Conservation (phyloP, 2,329 filamentous ascomycete genomes). For the Pezicula rhizophila region DNA sequence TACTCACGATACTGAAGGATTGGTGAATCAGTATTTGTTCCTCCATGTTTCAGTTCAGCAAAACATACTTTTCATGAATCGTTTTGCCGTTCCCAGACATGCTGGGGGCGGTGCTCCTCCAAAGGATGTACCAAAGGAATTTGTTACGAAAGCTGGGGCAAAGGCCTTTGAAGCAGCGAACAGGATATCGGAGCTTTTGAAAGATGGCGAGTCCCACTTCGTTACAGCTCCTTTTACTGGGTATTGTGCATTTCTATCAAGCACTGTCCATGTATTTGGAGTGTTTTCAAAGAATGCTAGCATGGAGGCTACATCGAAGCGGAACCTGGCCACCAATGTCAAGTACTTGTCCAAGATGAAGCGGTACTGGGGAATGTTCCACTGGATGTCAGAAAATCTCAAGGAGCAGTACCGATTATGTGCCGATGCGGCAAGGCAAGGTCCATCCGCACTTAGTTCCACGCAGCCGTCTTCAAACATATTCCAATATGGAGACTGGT, state of each 20-base stretch:
- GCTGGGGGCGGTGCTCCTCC: constrained; percentile 53
- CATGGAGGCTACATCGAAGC: constrained; percentile 72
- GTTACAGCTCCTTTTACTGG: constrained; percentile 89
- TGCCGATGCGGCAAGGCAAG: constrained; percentile 71
- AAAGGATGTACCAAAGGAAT: constrained; percentile 62
- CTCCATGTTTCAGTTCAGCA: constrained; percentile 87
- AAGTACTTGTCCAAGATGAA: constrained; percentile 93
- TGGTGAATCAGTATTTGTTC: constrained; percentile 88
- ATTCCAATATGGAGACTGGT: constrained; percentile 97
- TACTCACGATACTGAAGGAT: constrained; percentile 74
- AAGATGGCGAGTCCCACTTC: constrained; percentile 72
- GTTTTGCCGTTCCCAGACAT: constrained; percentile 65
- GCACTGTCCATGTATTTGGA: constrained; percentile 88
- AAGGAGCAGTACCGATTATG: constrained; percentile 83
- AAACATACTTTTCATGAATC: constrained; percentile 82
- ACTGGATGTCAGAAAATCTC: constrained; percentile 90
- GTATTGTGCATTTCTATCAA: constrained; percentile 89
- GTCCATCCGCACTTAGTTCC: constrained; percentile 41
- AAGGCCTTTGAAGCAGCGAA: constrained; percentile 80
- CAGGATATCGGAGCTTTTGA: constrained; percentile 76
- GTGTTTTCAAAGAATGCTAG: constrained; percentile 79
- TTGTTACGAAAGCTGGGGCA: constrained; percentile 68
- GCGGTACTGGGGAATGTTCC: constrained; percentile 97
- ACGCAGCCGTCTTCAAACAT: constrained; percentile 53
- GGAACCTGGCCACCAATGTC: constrained; percentile 80